Conservation (phyloP, 129 eudicot species). For the Heracleum sosnowskyi region DNA sequence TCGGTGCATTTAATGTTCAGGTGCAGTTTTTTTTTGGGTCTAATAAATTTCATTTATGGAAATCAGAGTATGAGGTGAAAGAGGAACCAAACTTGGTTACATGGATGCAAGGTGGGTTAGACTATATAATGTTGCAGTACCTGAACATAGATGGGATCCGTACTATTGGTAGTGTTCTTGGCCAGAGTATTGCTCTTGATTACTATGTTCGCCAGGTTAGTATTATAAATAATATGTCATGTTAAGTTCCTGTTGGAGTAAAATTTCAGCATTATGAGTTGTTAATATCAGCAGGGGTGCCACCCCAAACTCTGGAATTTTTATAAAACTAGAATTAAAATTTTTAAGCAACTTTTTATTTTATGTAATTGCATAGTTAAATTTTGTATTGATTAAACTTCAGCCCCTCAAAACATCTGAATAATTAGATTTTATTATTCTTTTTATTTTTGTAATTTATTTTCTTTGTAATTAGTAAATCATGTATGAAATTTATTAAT, state of each 20-base stretch:
- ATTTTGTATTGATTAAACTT: no score
- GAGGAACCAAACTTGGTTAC: conserved; percentile 71
- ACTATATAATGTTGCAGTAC: conserved; percentile 82
- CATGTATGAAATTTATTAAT: no score
- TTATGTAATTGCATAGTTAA: no score
- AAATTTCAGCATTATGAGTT: background rate
- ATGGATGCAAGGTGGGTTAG: conserved; percentile 97
- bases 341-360: no score
- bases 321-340: no score
- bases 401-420: no score
- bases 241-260: background rate
- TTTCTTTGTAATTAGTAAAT: no score
- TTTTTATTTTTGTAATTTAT: no score
- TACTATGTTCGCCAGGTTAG: conserved; percentile 90
- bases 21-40: background rate
- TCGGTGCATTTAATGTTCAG: background rate
- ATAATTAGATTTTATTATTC: no score
- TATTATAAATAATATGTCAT: conserved; percentile 5
- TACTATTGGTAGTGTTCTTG: conserved; percentile 90
- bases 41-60: conserved; percentile 7
- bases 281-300: conserved; percentile 21
- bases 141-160: conserved; percentile 80
- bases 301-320: no score
- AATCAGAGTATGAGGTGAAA: conserved; percentile 76
- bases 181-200: conserved; percentile 98